Percentiles rank a stretch among this genome's conserved stretches.
phyloP scores from a whole-genome alignment of 2,329 filamentous ascomycete genomes.

The Podosphaera fusca region DNA sequence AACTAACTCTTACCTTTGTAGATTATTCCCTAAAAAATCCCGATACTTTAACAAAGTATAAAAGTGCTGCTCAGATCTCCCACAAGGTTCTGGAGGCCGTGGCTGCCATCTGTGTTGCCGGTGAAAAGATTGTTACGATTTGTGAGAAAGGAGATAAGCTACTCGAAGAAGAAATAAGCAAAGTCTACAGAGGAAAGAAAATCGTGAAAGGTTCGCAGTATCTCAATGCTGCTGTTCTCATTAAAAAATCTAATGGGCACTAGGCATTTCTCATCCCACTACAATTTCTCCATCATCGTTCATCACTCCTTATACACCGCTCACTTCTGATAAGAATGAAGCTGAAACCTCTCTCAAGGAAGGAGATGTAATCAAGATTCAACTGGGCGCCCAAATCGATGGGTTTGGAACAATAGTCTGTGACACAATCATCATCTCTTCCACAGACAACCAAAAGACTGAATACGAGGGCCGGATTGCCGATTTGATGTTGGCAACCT shows the following conservation, averaged over 20 bases:
- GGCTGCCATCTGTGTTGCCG: slow-evolving; percentile 47
- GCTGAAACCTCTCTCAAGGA: slow-evolving; percentile 57
- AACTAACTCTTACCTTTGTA: slow-evolving; percentile 18
- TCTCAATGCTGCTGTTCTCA: slow-evolving; percentile 12
- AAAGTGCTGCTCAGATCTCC: slow-evolving; percentile 83
- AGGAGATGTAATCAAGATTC: slow-evolving; percentile 83
- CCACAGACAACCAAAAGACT: slow-evolving; percentile 35
- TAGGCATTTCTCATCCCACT: slow-evolving; percentile 77
- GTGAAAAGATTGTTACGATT: slow-evolving; percentile 78
- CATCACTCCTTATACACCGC: slow-evolving; percentile 88
- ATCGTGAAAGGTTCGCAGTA: slow-evolving; percentile 50
- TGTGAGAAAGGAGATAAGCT: slow-evolving; percentile 93
- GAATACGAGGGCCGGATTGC: slow-evolving; percentile 54
- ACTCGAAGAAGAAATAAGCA: slow-evolving; percentile 74
- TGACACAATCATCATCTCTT: slow-evolving; percentile 59
- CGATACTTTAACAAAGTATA: slow-evolving; percentile 96
- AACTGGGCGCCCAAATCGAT: slow-evolving; percentile 96
- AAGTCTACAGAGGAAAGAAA: slow-evolving; percentile 98
- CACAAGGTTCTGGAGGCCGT: slow-evolving; percentile 88
- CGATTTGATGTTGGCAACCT: slow-evolving; percentile 69
- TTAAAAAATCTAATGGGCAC: slow-evolving; percentile 9
- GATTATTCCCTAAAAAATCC: slow-evolving; percentile 81
- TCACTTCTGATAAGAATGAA: slow-evolving; percentile 69
- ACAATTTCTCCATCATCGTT: slow-evolving; percentile 86
- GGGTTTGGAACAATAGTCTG: slow-evolving; percentile 93